Evolutionary conservation across 352 stramenopile genomes (phyloP).

Genomic region (Phytopythium vexans): DNA sequence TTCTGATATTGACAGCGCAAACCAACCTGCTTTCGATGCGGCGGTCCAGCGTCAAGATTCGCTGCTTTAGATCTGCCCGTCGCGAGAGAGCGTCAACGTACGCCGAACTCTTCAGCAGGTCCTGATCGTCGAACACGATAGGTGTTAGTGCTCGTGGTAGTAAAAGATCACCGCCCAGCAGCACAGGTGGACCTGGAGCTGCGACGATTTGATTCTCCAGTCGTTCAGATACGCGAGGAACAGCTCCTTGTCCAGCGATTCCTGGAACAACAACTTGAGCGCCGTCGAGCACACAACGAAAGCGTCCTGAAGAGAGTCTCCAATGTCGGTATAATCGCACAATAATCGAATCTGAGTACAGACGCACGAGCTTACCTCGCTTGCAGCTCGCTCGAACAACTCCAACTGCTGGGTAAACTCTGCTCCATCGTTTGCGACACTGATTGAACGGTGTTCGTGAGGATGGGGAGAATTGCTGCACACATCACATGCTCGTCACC

Average conservation of each 20-base stretch:
- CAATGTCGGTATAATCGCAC: not conserved
- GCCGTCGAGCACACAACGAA: conserved; percentile 54
- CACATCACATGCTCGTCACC: not conserved
- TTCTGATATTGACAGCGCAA: not conserved
- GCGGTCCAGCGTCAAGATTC: conserved; percentile 1
- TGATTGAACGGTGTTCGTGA: conserved; percentile 4
- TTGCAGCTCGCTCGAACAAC: conserved; percentile 54
- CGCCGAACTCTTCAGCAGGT: not conserved
- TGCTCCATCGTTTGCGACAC: conserved; percentile 22
- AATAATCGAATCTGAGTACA: not conserved
- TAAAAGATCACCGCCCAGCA: not conserved
- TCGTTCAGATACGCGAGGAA: conserved; percentile 55
- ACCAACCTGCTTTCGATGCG: not conserved
- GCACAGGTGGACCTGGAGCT: conserved; percentile 20
- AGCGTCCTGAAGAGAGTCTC: conserved; percentile 22
- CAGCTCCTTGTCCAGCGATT: conserved; percentile 50
- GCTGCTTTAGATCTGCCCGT: conserved; percentile 1
- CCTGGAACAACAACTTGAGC: conserved; percentile 57
- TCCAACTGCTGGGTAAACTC: conserved; percentile 30
- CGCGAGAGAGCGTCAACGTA: conserved; percentile 3
- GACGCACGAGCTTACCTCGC: conserved; percentile 17
- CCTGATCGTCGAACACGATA: not conserved
- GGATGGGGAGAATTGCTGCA: not conserved
- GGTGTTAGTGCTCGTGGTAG: not conserved
- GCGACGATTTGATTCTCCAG: conserved; percentile 26